Conservation (phyloP, 768 basidiomycete genomes). For the Tulasnella sp. region DNA sequence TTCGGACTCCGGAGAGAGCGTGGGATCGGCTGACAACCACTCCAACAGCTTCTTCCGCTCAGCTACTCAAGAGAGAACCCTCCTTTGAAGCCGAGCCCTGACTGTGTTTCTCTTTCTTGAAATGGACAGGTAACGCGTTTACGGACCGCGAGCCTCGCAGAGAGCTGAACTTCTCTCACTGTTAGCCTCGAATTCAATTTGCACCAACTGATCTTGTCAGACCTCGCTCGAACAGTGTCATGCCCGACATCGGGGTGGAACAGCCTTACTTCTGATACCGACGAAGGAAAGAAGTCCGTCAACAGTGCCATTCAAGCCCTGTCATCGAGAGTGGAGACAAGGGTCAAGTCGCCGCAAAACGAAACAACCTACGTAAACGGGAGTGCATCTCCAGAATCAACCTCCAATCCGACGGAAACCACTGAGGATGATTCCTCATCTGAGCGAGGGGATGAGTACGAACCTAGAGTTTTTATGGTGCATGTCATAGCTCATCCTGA, state of each 20-base stretch:
- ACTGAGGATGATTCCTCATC: not conserved
- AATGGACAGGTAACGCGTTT: not conserved
- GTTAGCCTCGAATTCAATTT: constrained; percentile 69
- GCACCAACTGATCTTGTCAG: constrained; percentile 64
- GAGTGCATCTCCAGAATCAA: not conserved
- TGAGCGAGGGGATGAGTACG: not conserved
- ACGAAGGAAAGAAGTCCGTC: constrained; percentile 30
- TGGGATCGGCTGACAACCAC: not conserved
- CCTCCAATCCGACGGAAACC: not conserved
- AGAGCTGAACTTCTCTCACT: not conserved
- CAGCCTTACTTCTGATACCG: constrained; percentile 34
- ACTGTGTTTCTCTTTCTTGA: not conserved
- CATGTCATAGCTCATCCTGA: not conserved
- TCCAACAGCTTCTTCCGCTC: not conserved
- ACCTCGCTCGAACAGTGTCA: constrained; percentile 52
- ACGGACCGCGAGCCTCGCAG: not conserved
- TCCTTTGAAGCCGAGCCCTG: not conserved
- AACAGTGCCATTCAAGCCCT: constrained; percentile 46
- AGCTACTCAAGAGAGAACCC: not conserved
- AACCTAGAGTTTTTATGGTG: not conserved
- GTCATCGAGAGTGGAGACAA: constrained; percentile 50
- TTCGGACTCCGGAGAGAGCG: not conserved
- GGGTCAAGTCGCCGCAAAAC: constrained; percentile 24
- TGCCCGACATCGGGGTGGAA: constrained; percentile 36
- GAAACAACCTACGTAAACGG: not conserved